These are phyloP conservation scores for Dorcoceras hygrometricum DNA, from an alignment of 257 asterid species.

Conservation along the genomic window DNA sequence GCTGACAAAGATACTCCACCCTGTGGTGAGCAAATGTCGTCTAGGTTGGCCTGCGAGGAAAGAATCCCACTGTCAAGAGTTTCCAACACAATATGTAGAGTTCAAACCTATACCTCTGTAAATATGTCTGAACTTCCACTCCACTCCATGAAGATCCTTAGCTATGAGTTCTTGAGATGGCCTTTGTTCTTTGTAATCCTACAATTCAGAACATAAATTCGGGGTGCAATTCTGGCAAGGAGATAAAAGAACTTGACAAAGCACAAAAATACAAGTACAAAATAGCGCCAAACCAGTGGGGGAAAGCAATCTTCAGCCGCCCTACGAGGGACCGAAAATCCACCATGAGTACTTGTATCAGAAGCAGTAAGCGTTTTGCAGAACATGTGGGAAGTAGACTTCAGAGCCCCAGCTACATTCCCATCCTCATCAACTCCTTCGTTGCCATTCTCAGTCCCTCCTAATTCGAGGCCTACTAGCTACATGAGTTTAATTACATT, in stretches of 20 bases:
- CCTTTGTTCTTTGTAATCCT: conserved; percentile 94
- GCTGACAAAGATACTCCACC: conserved; percentile 94
- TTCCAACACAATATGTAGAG: conserved; percentile 6
- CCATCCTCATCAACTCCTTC: conserved; percentile 53
- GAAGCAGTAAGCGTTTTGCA: conserved; percentile 98
- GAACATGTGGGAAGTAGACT: conserved; percentile 94
- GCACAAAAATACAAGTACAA: conserved; percentile 8
- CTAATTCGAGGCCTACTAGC: conserved; percentile 47
- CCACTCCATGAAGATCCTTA: conserved; percentile 88
- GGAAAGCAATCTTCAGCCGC: conserved; percentile 99
- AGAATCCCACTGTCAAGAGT: conserved; percentile 29
- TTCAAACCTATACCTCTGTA: conserved; percentile 65
- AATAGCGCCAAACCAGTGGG: conserved; percentile 60
- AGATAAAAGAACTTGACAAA: conserved; percentile 9
- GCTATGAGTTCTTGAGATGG: conserved; percentile 98
- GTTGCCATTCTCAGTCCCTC: conserved; percentile 57
- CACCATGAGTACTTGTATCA: conserved; percentile 97
- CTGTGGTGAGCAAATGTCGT: conserved; percentile 96
- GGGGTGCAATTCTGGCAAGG: background rate
- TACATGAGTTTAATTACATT: conserved; percentile 26
- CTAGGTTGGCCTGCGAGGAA: conserved; percentile 85
- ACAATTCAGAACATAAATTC: conserved; percentile 14
- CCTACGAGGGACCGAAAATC: conserved; percentile 97
- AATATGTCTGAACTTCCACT: conserved; percentile 97
- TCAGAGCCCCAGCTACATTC: conserved; percentile 44